These are phyloP conservation scores for Gloeostereum incarnatum DNA, from an alignment of 768 basidiomycete species.

Conservation along the genomic window DNA sequence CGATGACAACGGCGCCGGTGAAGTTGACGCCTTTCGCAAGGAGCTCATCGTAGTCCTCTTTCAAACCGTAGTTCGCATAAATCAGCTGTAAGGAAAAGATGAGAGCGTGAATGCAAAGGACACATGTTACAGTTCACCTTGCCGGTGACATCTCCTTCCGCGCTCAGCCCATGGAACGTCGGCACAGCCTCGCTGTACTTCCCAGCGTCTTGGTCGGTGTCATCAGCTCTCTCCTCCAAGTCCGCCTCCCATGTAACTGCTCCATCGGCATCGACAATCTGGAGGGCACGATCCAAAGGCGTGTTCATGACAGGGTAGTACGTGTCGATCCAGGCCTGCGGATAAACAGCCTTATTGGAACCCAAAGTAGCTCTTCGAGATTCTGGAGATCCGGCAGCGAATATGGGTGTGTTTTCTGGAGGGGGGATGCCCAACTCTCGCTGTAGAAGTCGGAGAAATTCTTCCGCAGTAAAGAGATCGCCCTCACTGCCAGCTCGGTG, in stretches of 20 bases:
- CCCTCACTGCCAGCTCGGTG: conserved; percentile 52
- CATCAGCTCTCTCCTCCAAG: conserved; percentile 58
- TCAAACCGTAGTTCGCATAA: conserved; percentile 54
- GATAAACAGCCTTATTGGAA: conserved; percentile 27
- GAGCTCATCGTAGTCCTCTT: conserved; percentile 54
- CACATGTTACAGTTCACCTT: conserved; percentile 41
- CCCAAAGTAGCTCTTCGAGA: conserved; percentile 44
- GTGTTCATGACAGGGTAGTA: conserved; percentile 74
- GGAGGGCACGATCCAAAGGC: conserved; percentile 46
- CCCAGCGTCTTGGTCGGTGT: conserved; percentile 53
- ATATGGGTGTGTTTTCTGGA: conserved; percentile 30
- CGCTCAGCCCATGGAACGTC: conserved; percentile 64
- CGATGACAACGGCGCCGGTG: conserved; percentile 47
- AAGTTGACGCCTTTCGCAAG: conserved; percentile 44
- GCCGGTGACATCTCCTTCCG: conserved; percentile 57
- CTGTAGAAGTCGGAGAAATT: conserved; percentile 45
- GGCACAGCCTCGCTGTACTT: conserved; percentile 46
- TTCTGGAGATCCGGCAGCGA: conserved; percentile 43
- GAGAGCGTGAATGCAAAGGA: neutral
- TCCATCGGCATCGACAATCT: conserved; percentile 44
- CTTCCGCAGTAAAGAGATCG: conserved; percentile 49
- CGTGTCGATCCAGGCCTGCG: conserved; percentile 53
- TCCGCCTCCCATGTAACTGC: conserved; percentile 47
- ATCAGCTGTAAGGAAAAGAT: conserved; percentile 21
- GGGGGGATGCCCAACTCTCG: conserved; percentile 33